phyloP scores from a whole-genome alignment of 2,329 filamentous ascomycete genomes.

The Xylaria sp. region DNA sequence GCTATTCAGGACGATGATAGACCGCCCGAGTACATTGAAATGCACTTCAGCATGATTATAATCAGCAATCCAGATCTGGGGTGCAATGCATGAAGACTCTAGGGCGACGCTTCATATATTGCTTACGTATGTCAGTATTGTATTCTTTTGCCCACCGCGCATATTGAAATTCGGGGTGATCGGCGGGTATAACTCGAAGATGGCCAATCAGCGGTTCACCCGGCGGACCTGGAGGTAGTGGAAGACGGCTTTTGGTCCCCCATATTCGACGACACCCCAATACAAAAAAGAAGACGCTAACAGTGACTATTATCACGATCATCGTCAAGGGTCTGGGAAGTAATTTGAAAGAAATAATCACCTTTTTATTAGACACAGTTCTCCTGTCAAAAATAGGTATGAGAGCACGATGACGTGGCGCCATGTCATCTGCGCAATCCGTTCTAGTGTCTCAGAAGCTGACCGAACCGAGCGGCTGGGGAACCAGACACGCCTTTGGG shows the following conservation, averaged over 20 bases:
- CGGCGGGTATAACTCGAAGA: slow-evolving; percentile 38
- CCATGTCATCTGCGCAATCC: background rate
- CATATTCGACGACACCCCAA: background rate
- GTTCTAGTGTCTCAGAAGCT: background rate
- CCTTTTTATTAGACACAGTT: background rate
- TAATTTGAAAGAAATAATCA: background rate
- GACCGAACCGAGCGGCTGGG: background rate
- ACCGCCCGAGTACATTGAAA: slow-evolving; percentile 50
- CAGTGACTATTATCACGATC: background rate
- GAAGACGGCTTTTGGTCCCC: background rate
- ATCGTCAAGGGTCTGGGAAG: background rate
- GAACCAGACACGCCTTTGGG: background rate
- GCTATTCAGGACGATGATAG: slow-evolving; percentile 58
- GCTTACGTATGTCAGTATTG: slow-evolving; percentile 42
- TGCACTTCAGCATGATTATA: slow-evolving; percentile 29
- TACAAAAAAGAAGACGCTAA: background rate
- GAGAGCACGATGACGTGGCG: background rate
- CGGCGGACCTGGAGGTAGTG: slow-evolving; percentile 38
- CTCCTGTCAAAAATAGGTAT: background rate
- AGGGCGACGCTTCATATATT: background rate
- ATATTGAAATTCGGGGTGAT: slow-evolving; percentile 35
- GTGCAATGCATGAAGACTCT: background rate
- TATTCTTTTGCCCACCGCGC: slow-evolving; percentile 33
- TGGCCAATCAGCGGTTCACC: slow-evolving; percentile 41
- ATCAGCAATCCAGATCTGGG: background rate